Evolutionary conservation across 2,329 filamentous ascomycete genomes (phyloP).

Genomic region (Gremmenia infestans): DNA sequence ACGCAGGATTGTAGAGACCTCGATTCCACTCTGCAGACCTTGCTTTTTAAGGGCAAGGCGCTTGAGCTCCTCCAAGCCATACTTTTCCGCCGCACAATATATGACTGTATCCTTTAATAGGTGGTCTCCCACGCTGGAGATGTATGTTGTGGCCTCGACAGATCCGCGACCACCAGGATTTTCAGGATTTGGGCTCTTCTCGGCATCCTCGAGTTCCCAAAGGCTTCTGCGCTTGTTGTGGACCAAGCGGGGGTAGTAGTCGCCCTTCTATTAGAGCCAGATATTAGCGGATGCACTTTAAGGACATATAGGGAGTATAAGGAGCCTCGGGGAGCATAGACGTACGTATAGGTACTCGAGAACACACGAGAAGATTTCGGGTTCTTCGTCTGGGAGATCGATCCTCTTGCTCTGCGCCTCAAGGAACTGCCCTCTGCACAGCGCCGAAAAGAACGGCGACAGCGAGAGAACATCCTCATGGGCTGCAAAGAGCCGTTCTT

Average conservation of each 20-base stretch:
- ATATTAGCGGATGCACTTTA: neutral
- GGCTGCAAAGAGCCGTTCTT: slow-evolving; percentile 83
- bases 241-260: slow-evolving; percentile 79
- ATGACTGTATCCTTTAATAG: slow-evolving; percentile 86
- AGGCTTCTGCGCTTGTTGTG: slow-evolving; percentile 77
- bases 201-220: slow-evolving; percentile 71
- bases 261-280: slow-evolving; percentile 56
- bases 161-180: slow-evolving; percentile 48
- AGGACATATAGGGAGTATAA: neutral
- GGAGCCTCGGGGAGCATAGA: neutral
- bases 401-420: slow-evolving; percentile 63
- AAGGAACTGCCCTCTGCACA: slow-evolving; percentile 59
- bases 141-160: slow-evolving; percentile 64
- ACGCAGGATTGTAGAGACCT: slow-evolving; percentile 79
- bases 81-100: slow-evolving; percentile 84
- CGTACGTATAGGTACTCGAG: slow-evolving; percentile 66
- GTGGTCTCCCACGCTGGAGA: slow-evolving; percentile 57
- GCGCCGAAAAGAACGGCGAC: slow-evolving; percentile 72
- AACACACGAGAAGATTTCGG: slow-evolving; percentile 84
- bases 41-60: slow-evolving; percentile 82
- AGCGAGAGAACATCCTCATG: slow-evolving; percentile 79
- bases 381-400: slow-evolving; percentile 76
- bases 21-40: slow-evolving; percentile 86
- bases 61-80: slow-evolving; percentile 79
- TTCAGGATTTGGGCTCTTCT: slow-evolving; percentile 32